Percentiles rank a stretch among this genome's conserved stretches.
phyloP scores from a whole-genome alignment of 2,329 filamentous ascomycete genomes.

The Clonostachys chloroleuca region DNA sequence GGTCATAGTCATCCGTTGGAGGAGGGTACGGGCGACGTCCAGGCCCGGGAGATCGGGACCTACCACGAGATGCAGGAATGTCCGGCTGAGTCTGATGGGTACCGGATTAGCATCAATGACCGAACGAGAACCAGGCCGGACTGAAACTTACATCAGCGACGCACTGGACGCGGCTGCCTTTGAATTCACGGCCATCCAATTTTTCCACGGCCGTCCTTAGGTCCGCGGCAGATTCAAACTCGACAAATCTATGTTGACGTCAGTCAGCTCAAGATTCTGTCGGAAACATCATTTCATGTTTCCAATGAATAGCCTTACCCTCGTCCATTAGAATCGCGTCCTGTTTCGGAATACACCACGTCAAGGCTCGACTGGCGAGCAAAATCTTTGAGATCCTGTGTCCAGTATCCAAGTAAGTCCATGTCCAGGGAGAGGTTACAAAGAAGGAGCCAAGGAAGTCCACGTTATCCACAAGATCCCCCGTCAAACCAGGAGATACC shows the following conservation, averaged over 20 bases:
- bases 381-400: constrained; percentile 99
- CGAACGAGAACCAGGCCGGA: constrained; percentile 7
- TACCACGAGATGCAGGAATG: constrained; percentile 60
- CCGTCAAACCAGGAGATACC: background rate
- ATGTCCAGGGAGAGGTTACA: constrained; percentile 38
- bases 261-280: constrained; percentile 4
- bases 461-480: background rate
- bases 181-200: constrained; percentile 89
- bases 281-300: constrained; percentile 24
- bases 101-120: constrained; percentile 4
- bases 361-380: constrained; percentile 94
- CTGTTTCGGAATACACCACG: constrained; percentile 96
- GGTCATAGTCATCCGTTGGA: constrained; percentile 75
- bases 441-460: constrained; percentile 13
- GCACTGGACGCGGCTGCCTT: constrained; percentile 82
- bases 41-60: constrained; percentile 70
- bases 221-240: constrained; percentile 91
- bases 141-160: constrained; percentile 70
- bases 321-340: constrained; percentile 85
- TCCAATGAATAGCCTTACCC: constrained; percentile 50
- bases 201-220: constrained; percentile 91
- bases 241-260: constrained; percentile 69
- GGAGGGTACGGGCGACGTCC: constrained; percentile 51
- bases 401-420: constrained; percentile 78
- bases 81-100: constrained; percentile 71